A percentile compares a stretch with the other conserved stretches of the same genome.
Conservation (phyloP, 1,284 basidiomycete species). For the Kalmanozyma brasiliensis region DNA sequence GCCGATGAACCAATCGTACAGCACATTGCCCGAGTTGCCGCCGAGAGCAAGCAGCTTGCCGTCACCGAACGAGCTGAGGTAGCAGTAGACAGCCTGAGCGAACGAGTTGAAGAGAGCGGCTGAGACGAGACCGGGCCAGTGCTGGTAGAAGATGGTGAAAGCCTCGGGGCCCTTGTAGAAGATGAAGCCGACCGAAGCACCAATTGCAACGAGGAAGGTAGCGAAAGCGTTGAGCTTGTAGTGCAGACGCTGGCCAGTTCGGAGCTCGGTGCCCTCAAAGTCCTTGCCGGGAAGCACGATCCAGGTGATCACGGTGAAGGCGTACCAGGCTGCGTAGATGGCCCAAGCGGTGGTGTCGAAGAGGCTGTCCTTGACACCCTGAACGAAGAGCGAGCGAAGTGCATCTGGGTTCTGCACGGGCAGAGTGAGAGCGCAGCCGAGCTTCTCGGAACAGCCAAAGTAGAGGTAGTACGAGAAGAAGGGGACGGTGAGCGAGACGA, state of each 20-base stretch:
- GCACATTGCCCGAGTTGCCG: slow-evolving; percentile 86
- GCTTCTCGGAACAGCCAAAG: slow-evolving; percentile 81
- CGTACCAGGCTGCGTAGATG: slow-evolving; percentile 89
- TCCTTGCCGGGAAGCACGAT: slow-evolving; percentile 84
- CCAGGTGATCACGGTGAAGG: slow-evolving; percentile 86
- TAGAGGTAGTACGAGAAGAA: slow-evolving; percentile 81
- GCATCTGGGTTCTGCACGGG: slow-evolving; percentile 45
- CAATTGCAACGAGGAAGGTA: slow-evolving; percentile 74
- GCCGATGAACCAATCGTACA: slow-evolving; percentile 98
- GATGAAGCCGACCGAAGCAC: slow-evolving; percentile 77
- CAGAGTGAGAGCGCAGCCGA: slow-evolving; percentile 58
- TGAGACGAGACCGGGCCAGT: slow-evolving; percentile 89
- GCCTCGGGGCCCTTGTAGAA: slow-evolving; percentile 78
- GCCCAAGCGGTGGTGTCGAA: slow-evolving; percentile 82
- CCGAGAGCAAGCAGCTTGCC: slow-evolving; percentile 82
- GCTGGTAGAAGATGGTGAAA: slow-evolving; percentile 90
- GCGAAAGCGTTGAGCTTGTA: slow-evolving; percentile 98
- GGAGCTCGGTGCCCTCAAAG: slow-evolving; percentile 81
- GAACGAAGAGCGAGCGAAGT: slow-evolving; percentile 28
- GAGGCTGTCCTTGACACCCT: slow-evolving; percentile 68
- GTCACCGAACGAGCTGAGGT: slow-evolving; percentile 77
- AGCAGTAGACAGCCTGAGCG: slow-evolving; percentile 75
- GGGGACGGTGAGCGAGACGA: slow-evolving; percentile 80
- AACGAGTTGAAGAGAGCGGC: slow-evolving; percentile 84
- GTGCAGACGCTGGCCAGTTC: slow-evolving; percentile 79